A percentile compares a stretch with the other conserved stretches of the same genome.
Conservation (phyloP, 2,329 filamentous ascomycete species). For the Curvularia spicifera region DNA sequence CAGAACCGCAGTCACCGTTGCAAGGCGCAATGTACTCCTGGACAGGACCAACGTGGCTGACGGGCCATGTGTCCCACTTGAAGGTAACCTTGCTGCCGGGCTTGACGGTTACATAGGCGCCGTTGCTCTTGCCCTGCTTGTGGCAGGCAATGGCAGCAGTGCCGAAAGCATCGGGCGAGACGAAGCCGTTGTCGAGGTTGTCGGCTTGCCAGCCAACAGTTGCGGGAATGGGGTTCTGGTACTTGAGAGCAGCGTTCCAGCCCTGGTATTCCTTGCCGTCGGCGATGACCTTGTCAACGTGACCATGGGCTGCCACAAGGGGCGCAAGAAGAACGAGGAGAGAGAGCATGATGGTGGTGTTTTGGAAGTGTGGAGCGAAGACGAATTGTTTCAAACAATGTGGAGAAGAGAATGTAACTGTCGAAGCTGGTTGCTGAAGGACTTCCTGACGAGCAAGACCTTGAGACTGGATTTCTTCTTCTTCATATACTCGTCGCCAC, state of each 20-base stretch:
- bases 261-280: conserved; percentile 40
- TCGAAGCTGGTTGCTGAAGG: conserved; percentile 9
- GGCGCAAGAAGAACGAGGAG: conserved; percentile 26
- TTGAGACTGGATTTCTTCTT: conserved; percentile 13
- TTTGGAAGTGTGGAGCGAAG: background rate
- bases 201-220: conserved; percentile 45
- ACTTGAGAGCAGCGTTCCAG: conserved; percentile 41
- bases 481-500: conserved; percentile 12
- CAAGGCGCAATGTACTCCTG: conserved; percentile 47
- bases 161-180: conserved; percentile 36
- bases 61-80: conserved; percentile 38
- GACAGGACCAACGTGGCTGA: conserved; percentile 42
- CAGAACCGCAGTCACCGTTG: conserved; percentile 35
- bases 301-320: conserved; percentile 41
- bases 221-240: conserved; percentile 38
- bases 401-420: conserved; percentile 1
- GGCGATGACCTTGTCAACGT: conserved; percentile 38
- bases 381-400: background rate
- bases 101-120: conserved; percentile 42
- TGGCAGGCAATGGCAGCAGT: conserved; percentile 46
- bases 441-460: conserved; percentile 11
- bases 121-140: conserved; percentile 41
- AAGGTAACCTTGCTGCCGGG: conserved; percentile 45
- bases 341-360: conserved; percentile 20
- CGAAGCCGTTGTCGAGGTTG: conserved; percentile 49